These are phyloP conservation scores for Erysimum cheiri DNA, from an alignment of 441 rosid genomes.

Conservation along the genomic window DNA sequence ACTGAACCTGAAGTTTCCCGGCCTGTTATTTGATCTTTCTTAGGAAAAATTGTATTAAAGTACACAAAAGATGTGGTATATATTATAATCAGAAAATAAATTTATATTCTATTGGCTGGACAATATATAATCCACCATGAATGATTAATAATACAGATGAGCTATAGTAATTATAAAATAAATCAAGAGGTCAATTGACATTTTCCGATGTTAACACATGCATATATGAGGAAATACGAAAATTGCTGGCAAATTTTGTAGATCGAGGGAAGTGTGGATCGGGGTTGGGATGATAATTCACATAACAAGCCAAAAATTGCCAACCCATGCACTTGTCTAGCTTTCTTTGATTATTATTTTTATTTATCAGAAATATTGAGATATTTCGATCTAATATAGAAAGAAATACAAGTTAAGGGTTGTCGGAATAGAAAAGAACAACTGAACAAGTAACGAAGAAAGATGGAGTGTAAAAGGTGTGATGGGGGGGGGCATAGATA, in stretches of 20 bases:
- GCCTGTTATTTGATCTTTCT: neutral
- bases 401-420: neutral
- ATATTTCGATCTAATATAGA: neutral
- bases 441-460: conserved; percentile 5
- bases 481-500: neutral
- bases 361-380: neutral
- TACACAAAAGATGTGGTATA: neutral
- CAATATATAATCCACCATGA: neutral
- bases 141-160: neutral
- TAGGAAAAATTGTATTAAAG: neutral
- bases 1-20: neutral
- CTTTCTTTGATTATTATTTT: neutral
- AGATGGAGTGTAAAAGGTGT: neutral
- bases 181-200: conserved; percentile 6
- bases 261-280: conserved; percentile 3
- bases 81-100: neutral
- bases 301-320: conserved; percentile 18
- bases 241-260: neutral
- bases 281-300: neutral
- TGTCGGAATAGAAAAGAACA: neutral
- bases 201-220: neutral
- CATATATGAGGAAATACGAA: neutral
- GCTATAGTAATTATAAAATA: neutral
- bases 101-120: neutral
- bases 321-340: conserved; percentile 9